Conservation (phyloP, 1,139 yeast species). For the Debaryomyces sp. region DNA sequence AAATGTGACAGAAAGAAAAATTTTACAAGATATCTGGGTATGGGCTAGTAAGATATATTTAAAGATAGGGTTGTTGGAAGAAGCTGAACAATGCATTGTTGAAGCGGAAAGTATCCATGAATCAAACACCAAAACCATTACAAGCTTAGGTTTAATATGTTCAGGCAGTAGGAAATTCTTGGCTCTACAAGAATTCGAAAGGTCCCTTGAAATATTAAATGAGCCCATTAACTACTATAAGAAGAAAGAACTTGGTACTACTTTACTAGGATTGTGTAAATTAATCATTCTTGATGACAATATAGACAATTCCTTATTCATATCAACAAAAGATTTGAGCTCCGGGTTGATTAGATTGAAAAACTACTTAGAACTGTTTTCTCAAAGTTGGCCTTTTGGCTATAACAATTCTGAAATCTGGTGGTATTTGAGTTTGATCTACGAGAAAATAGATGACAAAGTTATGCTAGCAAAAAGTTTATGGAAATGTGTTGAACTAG, state of each 20-base stretch:
- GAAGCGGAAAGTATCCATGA: slow-evolving; percentile 65
- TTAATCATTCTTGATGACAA: slow-evolving; percentile 52
- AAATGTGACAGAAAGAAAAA: slow-evolving; percentile 26
- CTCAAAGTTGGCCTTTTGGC: slow-evolving; percentile 54
- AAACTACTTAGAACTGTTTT: slow-evolving; percentile 57
- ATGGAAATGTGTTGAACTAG: slow-evolving; percentile 70
- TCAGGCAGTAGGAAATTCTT: slow-evolving; percentile 41
- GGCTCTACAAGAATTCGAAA: slow-evolving; percentile 70
- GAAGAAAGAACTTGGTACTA: slow-evolving; percentile 50
- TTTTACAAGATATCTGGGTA: slow-evolving; percentile 72
- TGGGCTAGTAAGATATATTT: slow-evolving; percentile 71
- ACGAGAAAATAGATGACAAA: slow-evolving; percentile 63
- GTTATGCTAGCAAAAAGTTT: slow-evolving; percentile 54
- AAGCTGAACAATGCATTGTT: slow-evolving; percentile 70
- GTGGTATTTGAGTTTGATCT: slow-evolving; percentile 68
- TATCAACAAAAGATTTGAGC: slow-evolving; percentile 53
- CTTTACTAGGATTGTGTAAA: slow-evolving; percentile 68
- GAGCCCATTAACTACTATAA: slow-evolving; percentile 22
- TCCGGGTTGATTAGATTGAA: slow-evolving; percentile 71
- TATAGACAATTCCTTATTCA: slow-evolving; percentile 35
- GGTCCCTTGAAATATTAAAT: slow-evolving; percentile 53
- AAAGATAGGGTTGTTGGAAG: slow-evolving; percentile 55
- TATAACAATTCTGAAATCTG: slow-evolving; percentile 68
- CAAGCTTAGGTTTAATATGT: slow-evolving; percentile 56
- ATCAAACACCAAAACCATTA: slow-evolving; percentile 56